These are phyloP conservation scores for Hygrophoropsis aurantiaca DNA, from an alignment of 768 basidiomycete genomes.

Conservation along the genomic window DNA sequence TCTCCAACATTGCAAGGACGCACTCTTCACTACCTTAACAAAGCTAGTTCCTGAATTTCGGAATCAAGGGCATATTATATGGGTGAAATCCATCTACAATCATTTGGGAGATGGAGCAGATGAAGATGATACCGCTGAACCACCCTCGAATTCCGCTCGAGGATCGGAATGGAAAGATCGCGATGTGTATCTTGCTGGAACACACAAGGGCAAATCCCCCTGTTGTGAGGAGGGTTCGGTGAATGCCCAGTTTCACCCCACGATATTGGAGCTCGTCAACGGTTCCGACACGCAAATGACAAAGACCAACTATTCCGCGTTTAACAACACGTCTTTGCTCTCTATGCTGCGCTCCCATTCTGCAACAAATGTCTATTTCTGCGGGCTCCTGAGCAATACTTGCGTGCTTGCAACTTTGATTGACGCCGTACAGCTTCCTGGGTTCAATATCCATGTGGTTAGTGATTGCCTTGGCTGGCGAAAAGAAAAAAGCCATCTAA, in stretches of 20 bases:
- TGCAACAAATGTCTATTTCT: conserved; percentile 19
- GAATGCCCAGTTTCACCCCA: conserved; percentile 18
- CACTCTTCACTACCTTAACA: conserved; percentile 16
- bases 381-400: conserved; percentile 24
- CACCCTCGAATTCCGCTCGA: too few relatives aligned
- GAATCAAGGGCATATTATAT: conserved; percentile 13
- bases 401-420: conserved; percentile 26
- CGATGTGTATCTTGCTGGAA: conserved; percentile 13
- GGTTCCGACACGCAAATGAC: conserved; percentile 14
- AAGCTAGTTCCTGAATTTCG: conserved; percentile 14
- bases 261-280: conserved; percentile 13
- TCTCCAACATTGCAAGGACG: conserved; percentile 9
- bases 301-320: conserved; percentile 27
- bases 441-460: conserved; percentile 17
- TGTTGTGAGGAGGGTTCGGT: conserved; percentile 21
- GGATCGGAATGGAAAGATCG: too few relatives aligned
- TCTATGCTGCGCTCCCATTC: conserved; percentile 12
- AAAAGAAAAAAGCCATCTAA: conserved; percentile 22
- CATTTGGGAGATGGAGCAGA: background rate
- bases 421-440: conserved; percentile 15
- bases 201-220: conserved; percentile 22
- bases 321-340: conserved; percentile 22
- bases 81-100: conserved; percentile 23
- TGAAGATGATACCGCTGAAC: too few relatives aligned
- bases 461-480: conserved; percentile 27